Base-by-base conservation (phyloP, 2,329 filamentous ascomycete genomes). In the Talaromyces sp. region DNA sequence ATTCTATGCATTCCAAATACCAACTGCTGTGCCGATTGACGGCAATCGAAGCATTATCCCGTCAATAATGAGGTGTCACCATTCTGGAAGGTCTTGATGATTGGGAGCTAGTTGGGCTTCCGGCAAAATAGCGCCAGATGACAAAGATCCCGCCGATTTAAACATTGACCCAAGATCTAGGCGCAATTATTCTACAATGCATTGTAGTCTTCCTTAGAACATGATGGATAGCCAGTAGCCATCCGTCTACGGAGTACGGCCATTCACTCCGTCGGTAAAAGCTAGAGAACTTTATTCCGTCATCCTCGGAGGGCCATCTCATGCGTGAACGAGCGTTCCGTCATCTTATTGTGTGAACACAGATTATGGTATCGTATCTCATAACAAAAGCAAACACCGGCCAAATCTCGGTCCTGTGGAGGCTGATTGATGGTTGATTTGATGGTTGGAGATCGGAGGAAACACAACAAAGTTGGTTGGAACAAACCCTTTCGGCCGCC, bases 401-500 rank as follows among this genome's bases (percentile, higher is more conserved):
- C 7, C 11, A 31, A 54, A 54, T 16, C 50, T 54, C 50, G 50
- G 50, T 54, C 23, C 11, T 18, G 8, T n/a, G 1, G 7, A 52
- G 6, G 25, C 46, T 31, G 23, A 28, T 12, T 52, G 48, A 52
- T 54, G 23, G 48, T 12, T 52, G 48, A 52, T 54, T 21, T 28
- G 8, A 18, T 14, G n/a, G 33, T 11, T 35, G 21, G 50, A 12
- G 28, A 25, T 57, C 33, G 54, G 33, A 23, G n/a, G n/a, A n/a
- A n/a, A n/a, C n/a, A 28, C 28, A 28, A 28, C 28, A 28, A 28
- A 28, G 28, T 28, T 28, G 28, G 28, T 28, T 28, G 28, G 28
- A 28, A 57, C 12, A 31, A 42, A 28, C 12, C 54, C 16, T 57
- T 23, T 61, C 59, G 59, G 59, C 59, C 59, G n/a, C 48, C 46